Conservation (phyloP, 768 basidiomycete species). For the Lepiota brunneoincarnata region DNA sequence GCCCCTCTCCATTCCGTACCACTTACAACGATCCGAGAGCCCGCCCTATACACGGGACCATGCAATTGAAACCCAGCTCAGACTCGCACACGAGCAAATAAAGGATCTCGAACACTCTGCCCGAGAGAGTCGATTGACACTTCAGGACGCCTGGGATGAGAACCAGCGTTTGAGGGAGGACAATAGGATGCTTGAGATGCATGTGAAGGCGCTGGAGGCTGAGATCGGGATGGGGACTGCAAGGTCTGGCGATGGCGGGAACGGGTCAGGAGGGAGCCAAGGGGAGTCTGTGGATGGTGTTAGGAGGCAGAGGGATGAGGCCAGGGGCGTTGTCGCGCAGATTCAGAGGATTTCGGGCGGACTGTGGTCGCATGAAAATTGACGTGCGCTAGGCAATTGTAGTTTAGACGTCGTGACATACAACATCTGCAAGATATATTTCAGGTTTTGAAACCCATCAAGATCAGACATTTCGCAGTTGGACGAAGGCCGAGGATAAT, state of each 20-base stretch:
- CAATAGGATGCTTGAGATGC: neutral
- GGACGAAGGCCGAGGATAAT: too few relatives aligned
- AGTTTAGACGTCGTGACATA: too few relatives aligned
- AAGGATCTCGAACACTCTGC: neutral
- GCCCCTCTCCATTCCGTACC: neutral
- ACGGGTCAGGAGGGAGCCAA: neutral
- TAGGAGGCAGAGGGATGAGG: neutral
- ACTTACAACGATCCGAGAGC: neutral
- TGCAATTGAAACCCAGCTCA: neutral
- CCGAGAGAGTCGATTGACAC: neutral
- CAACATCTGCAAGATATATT: too few relatives aligned
- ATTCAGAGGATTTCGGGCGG: slow-evolving; percentile 1
- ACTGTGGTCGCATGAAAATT: neutral
- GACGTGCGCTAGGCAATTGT: neutral
- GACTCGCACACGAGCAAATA: neutral
- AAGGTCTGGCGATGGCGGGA: neutral
- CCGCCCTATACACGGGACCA: neutral
- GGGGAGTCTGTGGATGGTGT: neutral
- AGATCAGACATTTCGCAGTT: too few relatives aligned
- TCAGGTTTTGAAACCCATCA: too few relatives aligned
- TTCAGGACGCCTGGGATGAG: neutral
- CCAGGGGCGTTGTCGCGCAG: neutral
- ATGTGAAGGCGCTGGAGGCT: neutral
- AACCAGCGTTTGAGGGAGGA: neutral
- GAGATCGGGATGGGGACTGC: neutral